Percentiles rank a stretch among this genome's conserved stretches.
Conservation (phyloP, 352 stramenopile species). For the Phytophthora europaea region DNA sequence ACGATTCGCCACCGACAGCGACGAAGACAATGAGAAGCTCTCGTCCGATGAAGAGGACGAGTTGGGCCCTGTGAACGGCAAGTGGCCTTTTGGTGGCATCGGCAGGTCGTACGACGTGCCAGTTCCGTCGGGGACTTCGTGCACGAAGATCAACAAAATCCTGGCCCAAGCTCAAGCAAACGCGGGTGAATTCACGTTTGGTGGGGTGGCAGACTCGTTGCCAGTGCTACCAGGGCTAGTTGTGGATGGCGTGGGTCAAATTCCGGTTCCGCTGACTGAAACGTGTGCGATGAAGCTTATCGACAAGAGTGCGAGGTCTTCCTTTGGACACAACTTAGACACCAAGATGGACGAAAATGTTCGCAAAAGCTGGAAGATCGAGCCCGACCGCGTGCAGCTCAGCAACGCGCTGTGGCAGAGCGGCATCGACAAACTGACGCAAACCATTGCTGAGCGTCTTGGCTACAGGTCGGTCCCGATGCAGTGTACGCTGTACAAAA, state of each 20-base stretch:
- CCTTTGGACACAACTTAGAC: background rate
- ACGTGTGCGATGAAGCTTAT: background rate
- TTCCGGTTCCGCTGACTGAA: background rate
- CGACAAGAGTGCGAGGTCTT: background rate
- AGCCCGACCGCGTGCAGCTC: background rate
- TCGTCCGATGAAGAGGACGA: background rate
- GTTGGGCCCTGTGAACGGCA: background rate
- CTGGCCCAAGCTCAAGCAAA: background rate
- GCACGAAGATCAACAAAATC: background rate
- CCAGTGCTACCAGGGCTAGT: background rate
- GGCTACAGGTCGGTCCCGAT: background rate
- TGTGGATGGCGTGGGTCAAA: background rate
- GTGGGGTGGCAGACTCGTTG: background rate
- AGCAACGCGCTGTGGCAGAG: background rate
- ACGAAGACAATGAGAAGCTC: background rate
- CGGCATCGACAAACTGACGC: background rate
- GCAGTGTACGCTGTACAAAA: conserved; percentile 4
- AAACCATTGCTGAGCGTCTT: background rate
- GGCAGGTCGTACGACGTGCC: background rate
- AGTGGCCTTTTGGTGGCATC: background rate
- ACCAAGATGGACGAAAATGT: conserved; percentile 2
- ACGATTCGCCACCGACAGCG: background rate
- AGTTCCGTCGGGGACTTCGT: background rate
- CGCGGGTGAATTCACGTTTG: background rate
- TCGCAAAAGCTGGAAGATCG: background rate